Evolutionary conservation across 768 basidiomycete species (phyloP), one percentile per base, ranked within the genome.

Genomic region (Saitozyma sp.): DNA sequence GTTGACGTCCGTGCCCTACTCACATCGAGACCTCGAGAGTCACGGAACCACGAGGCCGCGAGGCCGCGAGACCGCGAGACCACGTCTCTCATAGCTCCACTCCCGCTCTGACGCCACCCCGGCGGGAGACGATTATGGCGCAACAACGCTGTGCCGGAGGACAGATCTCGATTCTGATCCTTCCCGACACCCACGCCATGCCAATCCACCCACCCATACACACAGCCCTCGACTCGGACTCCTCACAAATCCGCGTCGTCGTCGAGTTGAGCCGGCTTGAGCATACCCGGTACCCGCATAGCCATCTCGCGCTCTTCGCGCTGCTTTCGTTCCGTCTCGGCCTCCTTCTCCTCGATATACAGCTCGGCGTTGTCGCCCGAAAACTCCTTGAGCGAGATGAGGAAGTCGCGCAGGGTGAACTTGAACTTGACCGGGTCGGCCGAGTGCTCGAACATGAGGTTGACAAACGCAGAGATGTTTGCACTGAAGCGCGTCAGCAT

Each of bases 361-460:
- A 97, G 83, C 67, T 97, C 96, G 9, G 92, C 82, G 67, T 95
- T 94, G 74, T 96, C 93, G 6, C 89, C 90, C 7, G 92, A 92
- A 82, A 96, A 98, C 80, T 98, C 96, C 78, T 96, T 96, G 65
- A 99, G 86, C 70, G 93, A 90, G 70, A 99, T 92, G 59, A 99
- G 86, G 88, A 98, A 99, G 81, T 98, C 96, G 61, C 95, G 90
- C 53, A 97, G 84, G 14, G 89, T 88, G 68, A 91, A 83, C 82
- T 98, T 97, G 88, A 70, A 87, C 74, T 80, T 80, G 69, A 78
- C 75, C 41, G 80, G 78, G 68, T 84, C 83, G 54, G 59, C 58
- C 38, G 81, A 79, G 50, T 79, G 73, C 50, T 81, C 81, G 59
- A 80, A 78, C 59, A 83, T 75, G 39, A 78, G 73, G n/a, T 67